Conservation (phyloP, 2,329 filamentous ascomycete genomes). For the Xylaria sp. region DNA sequence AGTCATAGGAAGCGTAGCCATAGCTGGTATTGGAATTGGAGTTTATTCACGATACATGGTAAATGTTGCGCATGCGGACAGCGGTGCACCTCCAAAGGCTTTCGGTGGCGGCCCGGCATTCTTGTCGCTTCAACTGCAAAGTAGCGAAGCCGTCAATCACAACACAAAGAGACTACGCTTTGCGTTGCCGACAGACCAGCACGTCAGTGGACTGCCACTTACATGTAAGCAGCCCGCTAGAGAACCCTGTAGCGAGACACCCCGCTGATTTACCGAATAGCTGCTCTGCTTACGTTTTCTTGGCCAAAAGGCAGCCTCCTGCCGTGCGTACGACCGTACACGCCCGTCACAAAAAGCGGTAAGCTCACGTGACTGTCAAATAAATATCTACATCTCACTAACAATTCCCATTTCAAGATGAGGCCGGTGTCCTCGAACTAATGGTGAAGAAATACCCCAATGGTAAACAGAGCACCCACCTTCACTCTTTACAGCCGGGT, state of each 20-base stretch:
- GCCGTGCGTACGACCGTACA: slow-evolving; percentile 74
- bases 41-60: slow-evolving; percentile 44
- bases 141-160: slow-evolving; percentile 65
- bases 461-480: slow-evolving; percentile 71
- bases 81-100: slow-evolving; percentile 42
- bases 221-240: slow-evolving; percentile 55
- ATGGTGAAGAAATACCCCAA: slow-evolving; percentile 75
- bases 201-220: slow-evolving; percentile 61
- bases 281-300: slow-evolving; percentile 69
- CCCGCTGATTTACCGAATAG: slow-evolving; percentile 42
- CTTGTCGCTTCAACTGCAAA: slow-evolving; percentile 61
- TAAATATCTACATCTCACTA: slow-evolving; percentile 13
- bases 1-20: slow-evolving; percentile 29
- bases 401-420: slow-evolving; percentile 53
- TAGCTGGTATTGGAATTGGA: slow-evolving; percentile 42
- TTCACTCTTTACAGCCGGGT: slow-evolving; percentile 74
- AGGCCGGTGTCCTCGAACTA: slow-evolving; percentile 70
- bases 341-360: slow-evolving; percentile 68
- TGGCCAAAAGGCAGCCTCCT: slow-evolving; percentile 67
- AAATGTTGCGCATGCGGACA: slow-evolving; percentile 44
- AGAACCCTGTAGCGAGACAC: neutral
- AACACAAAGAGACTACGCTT: slow-evolving; percentile 70
- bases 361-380: slow-evolving; percentile 33
- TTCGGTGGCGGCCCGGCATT: slow-evolving; percentile 56
- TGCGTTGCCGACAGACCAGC: slow-evolving; percentile 60